Evolutionary conservation across 352 stramenopile species (phyloP).

Genomic region (Pythium utonaiense): DNA sequence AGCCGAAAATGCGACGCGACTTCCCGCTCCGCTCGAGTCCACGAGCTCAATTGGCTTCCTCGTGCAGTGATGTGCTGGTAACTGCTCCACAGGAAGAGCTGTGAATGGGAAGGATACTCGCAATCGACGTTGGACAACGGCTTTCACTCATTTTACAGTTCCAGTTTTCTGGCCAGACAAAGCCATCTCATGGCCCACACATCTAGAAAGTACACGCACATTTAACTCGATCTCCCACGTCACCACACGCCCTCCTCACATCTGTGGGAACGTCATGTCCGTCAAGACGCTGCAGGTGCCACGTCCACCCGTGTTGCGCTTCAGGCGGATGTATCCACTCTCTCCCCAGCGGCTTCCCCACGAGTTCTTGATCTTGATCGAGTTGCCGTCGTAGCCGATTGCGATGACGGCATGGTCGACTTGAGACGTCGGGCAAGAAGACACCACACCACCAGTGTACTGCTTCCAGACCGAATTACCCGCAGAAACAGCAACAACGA

Average conservation of each 20-base stretch:
- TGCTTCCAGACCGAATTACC: conserved; percentile 23
- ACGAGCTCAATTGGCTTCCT: too few relatives aligned
- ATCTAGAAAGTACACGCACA: conserved; percentile 1
- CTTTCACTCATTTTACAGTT: neutral
- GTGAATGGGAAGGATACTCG: too few relatives aligned
- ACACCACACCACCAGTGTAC: conserved; percentile 26
- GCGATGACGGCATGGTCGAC: conserved; percentile 31
- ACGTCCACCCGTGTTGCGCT: conserved; percentile 41
- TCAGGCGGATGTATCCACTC: conserved; percentile 70
- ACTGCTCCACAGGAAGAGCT: too few relatives aligned
- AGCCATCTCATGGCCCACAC: neutral
- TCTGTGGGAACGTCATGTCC: neutral
- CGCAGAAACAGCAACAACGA: conserved; percentile 21
- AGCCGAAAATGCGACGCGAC: neutral
- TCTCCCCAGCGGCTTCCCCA: conserved; percentile 34
- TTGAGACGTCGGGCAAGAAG: neutral
- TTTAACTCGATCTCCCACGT: too few relatives aligned
- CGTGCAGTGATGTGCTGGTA: too few relatives aligned
- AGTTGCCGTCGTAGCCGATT: conserved; percentile 20
- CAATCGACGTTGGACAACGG: neutral
- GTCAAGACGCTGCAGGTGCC: neutral
- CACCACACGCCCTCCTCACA: neutral
- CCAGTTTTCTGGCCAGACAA: neutral
- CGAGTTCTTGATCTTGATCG: conserved; percentile 33
- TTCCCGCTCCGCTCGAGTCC: too few relatives aligned